These are phyloP conservation scores for Pleurotus platypus DNA, from an alignment of 768 basidiomycete species.

Conservation along the genomic window DNA sequence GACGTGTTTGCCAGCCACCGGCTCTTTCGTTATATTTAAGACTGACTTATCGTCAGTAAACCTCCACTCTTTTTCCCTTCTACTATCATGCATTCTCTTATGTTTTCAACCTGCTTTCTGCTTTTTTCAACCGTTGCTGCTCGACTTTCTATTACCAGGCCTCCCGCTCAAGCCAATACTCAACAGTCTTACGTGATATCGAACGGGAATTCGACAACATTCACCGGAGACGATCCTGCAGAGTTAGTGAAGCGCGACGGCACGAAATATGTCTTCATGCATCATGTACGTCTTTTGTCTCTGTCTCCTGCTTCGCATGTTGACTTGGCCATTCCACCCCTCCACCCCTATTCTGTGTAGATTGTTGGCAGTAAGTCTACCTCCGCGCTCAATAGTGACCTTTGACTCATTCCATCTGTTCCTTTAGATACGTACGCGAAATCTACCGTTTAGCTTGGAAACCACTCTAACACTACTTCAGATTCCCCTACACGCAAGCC, in stretches of 20 bases:
- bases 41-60: no score
- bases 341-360: constrained; percentile 17
- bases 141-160: neutral
- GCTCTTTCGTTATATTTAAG: no score
- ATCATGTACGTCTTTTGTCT: constrained; percentile 33
- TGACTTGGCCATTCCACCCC: neutral
- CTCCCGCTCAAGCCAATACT: neutral
- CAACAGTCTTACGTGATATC: neutral
- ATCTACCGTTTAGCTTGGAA: neutral
- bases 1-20: no score
- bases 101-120: neutral
- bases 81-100: neutral
- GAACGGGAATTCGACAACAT: neutral
- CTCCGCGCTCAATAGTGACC: neutral
- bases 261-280: constrained; percentile 50
- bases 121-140: neutral
- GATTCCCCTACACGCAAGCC: constrained; percentile 33
- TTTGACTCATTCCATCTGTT: neutral
- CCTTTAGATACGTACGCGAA: constrained; percentile 37
- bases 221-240: constrained; percentile 19
- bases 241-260: constrained; percentile 35
- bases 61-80: neutral
- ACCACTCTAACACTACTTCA: constrained; percentile 11
- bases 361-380: constrained; percentile 43
- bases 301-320: neutral